Percentiles rank a stretch among this genome's conserved stretches.
Conservation (phyloP, 1,284 basidiomycete genomes). For the Acaromyces ingoldii region DNA sequence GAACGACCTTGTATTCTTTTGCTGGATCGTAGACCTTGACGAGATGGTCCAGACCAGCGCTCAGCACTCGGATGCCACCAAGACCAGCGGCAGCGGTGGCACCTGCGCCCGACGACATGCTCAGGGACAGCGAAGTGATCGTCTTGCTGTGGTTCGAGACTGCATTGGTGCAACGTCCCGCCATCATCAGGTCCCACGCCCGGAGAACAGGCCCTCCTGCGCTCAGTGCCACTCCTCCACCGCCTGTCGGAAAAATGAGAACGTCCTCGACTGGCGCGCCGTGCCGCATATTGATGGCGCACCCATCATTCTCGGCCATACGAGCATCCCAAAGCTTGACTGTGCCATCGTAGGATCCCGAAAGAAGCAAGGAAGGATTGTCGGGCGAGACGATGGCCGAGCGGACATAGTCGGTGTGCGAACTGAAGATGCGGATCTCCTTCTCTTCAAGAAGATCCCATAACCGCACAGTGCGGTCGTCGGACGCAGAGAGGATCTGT, state of each 20-base stretch:
- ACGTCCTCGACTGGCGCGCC: conserved; percentile 81
- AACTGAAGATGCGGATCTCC: conserved; percentile 69
- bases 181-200: conserved; percentile 92
- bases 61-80: conserved; percentile 71
- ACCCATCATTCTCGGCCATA: conserved; percentile 32
- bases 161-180: conserved; percentile 60
- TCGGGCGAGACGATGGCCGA: conserved; percentile 78
- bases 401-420: conserved; percentile 92
- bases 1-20: conserved; percentile 76
- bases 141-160: conserved; percentile 89
- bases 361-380: conserved; percentile 78
- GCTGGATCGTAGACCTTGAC: conserved; percentile 89
- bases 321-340: conserved; percentile 83
- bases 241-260: conserved; percentile 74
- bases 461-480: conserved; percentile 86
- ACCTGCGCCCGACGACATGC: conserved; percentile 37
- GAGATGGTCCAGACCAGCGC: conserved; percentile 89
- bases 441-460: conserved; percentile 94
- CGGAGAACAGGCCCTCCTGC: conserved; percentile 87
- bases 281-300: conserved; percentile 49
- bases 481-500: conserved; percentile 86
- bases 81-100: conserved; percentile 54
- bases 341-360: conserved; percentile 91
- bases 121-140: conserved; percentile 67
- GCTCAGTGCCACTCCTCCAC: conserved; percentile 74